Evolutionary conservation across 306 rosid genomes (phyloP), one percentile per base, ranked within the genome.

Genomic region (Trichosanthes cucumerina): DNA sequence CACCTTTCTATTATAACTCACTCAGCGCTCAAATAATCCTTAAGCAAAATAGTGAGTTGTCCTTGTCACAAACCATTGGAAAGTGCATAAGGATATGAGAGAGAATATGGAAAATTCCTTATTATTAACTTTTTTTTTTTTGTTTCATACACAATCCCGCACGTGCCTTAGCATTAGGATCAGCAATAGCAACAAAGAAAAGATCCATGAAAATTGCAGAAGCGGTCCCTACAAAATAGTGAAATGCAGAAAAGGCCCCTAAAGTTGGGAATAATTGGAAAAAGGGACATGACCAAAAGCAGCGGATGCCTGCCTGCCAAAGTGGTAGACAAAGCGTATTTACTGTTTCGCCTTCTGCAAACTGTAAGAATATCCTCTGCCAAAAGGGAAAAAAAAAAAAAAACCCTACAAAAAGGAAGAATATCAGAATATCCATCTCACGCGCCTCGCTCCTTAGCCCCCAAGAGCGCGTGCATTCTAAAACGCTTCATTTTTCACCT

Each of bases 351-450:
- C 5, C n/a, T 43, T 21, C 75, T 69, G 54, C 33, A 43, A 4
- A 69, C n/a, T 69, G 53, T n/a, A 23, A 70, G 21, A 70, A 70
- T 70, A 70, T 70, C 76, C 56, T 26, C 56, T 70, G 76, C 44
- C 11, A 4, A 16, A 15, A 50, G 56, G 7, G 16, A 12, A 4
- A 47, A 15, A 57, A 0, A 50, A 4, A 12, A 4, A 47, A 15
- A 57, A 0, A 50, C 5, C 18, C 52, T 46, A 46, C 52, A 46
- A 46, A 11, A 21, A 7, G 3, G 10, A 56, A 8, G 43, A 63
- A 31, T 63, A 6, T 28, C 9, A 8, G 43, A 63, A 31, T 63
- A 6, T 28, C 9, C 1, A 14, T 15, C 31, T 19, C 74, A 66
- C 74, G 74, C 74, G 69, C 39, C 7, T 16, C 0, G 3, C 28